phyloP scores from a whole-genome alignment of 192 early-diverging fungal species.

The Chytriomyces sp. region DNA sequence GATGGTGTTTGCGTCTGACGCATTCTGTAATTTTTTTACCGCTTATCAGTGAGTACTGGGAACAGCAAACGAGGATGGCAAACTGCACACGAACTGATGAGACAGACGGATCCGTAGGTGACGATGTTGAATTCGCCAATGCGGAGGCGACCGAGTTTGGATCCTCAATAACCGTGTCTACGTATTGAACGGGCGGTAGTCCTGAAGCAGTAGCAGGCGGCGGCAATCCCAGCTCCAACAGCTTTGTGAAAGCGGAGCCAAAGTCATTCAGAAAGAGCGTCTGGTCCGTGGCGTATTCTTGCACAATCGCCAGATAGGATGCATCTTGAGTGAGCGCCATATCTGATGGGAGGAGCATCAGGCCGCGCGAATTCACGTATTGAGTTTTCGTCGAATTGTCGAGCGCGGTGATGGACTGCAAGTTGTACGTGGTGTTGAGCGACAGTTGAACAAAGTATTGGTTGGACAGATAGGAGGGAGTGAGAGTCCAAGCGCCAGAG shows the following conservation, averaged over 20 bases:
- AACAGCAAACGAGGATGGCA: no score
- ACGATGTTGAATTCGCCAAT: no score
- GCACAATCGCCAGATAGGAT: constrained; percentile 1
- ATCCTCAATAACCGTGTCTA: no score
- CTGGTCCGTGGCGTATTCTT: constrained; percentile 28
- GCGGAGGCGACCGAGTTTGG: no score
- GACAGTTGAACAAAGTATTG: constrained; percentile 40
- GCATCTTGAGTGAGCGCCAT: constrained; percentile 21
- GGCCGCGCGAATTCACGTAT: neutral
- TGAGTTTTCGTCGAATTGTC: neutral
- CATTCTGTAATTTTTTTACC: neutral
- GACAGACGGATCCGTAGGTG: no score
- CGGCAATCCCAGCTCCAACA: constrained; percentile 9
- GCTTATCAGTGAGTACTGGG: no score
- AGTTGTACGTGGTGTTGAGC: constrained; percentile 3
- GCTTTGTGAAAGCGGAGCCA: neutral
- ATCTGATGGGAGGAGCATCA: neutral
- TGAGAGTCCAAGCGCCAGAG: constrained; percentile 53
- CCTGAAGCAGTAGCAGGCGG: no score
- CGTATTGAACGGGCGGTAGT: no score
- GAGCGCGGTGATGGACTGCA: neutral
- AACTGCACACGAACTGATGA: no score
- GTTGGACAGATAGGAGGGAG: constrained; percentile 42
- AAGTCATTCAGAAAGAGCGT: constrained; percentile 22
- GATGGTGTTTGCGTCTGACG: neutral